phyloP scores from a whole-genome alignment of 108 stramenopile species.

The Epithemia pelagica region DNA sequence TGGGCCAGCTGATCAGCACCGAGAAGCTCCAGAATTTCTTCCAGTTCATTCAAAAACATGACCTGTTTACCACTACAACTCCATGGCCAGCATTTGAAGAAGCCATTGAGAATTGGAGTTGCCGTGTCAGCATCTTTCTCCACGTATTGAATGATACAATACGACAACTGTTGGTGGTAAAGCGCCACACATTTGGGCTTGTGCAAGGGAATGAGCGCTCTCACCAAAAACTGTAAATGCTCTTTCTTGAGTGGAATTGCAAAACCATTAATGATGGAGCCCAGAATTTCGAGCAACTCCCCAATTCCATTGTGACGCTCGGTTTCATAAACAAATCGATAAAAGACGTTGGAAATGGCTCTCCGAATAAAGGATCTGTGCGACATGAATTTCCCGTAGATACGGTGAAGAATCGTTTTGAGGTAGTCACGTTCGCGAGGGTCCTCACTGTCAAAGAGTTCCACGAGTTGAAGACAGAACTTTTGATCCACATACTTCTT shows the following conservation, averaged over 20 bases:
- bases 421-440: conserved; percentile 98
- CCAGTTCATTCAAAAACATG: conserved; percentile 94
- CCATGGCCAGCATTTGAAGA: conserved; percentile 99
- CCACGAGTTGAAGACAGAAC: conserved; percentile 93
- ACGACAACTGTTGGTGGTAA: conserved; percentile 99
- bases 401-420: conserved; percentile 98
- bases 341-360: conserved; percentile 95
- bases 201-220: conserved; percentile 96
- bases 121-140: conserved; percentile 99
- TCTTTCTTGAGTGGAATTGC: conserved; percentile 96
- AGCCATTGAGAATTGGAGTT: conserved; percentile 91
- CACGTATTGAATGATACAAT: conserved; percentile 99
- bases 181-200: conserved; percentile 95
- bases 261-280: conserved; percentile 98
- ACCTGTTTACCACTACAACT: conserved; percentile 90
- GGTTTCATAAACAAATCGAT: conserved; percentile 94
- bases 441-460: conserved; percentile 98
- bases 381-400: conserved; percentile 99
- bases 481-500: conserved; percentile 96
- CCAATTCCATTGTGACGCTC: conserved; percentile 97
- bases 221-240: conserved; percentile 93
- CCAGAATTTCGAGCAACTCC: conserved; percentile 97
- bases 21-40: conserved; percentile 94
- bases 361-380: conserved; percentile 96
- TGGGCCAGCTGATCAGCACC: conserved; percentile 87